Evolutionary conservation across 139 green algal species (phyloP).

Genomic region (Eudorina sp.): DNA sequence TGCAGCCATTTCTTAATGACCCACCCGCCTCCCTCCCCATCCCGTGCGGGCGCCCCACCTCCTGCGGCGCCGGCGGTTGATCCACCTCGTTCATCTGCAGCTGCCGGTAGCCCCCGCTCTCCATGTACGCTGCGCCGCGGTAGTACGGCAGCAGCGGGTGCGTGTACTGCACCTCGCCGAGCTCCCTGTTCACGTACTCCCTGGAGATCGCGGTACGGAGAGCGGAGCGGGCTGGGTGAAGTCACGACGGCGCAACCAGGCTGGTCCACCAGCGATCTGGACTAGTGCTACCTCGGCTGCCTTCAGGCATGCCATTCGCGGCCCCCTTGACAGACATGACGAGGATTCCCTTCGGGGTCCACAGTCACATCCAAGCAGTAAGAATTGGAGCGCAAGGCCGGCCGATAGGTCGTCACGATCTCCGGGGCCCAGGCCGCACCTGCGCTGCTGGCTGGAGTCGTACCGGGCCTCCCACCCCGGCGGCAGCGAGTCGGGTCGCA

Average conservation of each 20-base stretch:
- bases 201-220: background rate
- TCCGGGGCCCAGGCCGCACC: constrained; percentile 7
- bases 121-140: constrained; percentile 76
- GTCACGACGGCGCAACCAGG: background rate
- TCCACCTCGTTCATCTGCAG: constrained; percentile 39
- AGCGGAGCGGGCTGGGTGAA: background rate
- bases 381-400: background rate
- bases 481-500: constrained; percentile 63
- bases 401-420: too few relatives aligned
- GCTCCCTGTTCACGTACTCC: constrained; percentile 16
- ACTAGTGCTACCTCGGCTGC: background rate
- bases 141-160: constrained; percentile 79
- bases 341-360: background rate
- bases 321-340: background rate
- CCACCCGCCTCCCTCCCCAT: background rate
- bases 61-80: constrained; percentile 30
- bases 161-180: constrained; percentile 51
- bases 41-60: constrained; percentile 26
- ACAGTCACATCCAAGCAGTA: background rate
- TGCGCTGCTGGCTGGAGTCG: constrained; percentile 6
- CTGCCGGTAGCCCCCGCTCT: constrained; percentile 43
- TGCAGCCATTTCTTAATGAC: background rate
- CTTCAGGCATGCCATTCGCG: background rate
- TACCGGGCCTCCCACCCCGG: constrained; percentile 52
- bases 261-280: background rate